Evolutionary conservation across 2,329 filamentous ascomycete species (phyloP).

Genomic region (Colletotrichum noveboracense): DNA sequence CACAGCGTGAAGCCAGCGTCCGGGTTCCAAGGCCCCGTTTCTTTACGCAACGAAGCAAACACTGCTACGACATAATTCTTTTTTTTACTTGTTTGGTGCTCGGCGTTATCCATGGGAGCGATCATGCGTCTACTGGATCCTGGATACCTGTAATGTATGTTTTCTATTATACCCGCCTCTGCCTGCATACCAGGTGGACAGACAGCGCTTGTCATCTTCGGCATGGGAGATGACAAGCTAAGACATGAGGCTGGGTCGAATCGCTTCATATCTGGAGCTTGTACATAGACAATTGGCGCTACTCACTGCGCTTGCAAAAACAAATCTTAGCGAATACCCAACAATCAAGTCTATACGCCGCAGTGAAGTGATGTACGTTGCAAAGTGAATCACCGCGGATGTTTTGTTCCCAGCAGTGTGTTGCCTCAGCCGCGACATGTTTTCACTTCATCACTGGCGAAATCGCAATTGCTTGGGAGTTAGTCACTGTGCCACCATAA

Average conservation of each 20-base stretch:
- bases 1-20: constrained; percentile 59
- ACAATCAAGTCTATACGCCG: background rate
- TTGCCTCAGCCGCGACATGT: background rate
- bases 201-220: background rate
- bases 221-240: background rate
- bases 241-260: background rate
- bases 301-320: background rate
- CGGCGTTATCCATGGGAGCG: constrained; percentile 15
- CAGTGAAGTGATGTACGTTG: background rate
- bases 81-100: background rate
- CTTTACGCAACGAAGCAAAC: constrained; percentile 41
- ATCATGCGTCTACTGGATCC: constrained; percentile 9
- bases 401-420: background rate
- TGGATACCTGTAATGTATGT: constrained; percentile 25
- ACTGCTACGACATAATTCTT: constrained; percentile 13
- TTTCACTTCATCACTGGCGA: background rate
- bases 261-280: background rate
- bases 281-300: constrained; percentile 5
- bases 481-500: background rate
- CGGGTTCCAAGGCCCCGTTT: constrained; percentile 60
- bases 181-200: background rate
- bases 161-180: constrained; percentile 21
- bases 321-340: background rate
- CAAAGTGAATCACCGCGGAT: background rate
- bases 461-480: background rate